A percentile compares a stretch with the other conserved stretches of the same genome.
Evolutionary conservation across 345 rosid genomes (phyloP).

Genomic region (Acer yangbiense): DNA sequence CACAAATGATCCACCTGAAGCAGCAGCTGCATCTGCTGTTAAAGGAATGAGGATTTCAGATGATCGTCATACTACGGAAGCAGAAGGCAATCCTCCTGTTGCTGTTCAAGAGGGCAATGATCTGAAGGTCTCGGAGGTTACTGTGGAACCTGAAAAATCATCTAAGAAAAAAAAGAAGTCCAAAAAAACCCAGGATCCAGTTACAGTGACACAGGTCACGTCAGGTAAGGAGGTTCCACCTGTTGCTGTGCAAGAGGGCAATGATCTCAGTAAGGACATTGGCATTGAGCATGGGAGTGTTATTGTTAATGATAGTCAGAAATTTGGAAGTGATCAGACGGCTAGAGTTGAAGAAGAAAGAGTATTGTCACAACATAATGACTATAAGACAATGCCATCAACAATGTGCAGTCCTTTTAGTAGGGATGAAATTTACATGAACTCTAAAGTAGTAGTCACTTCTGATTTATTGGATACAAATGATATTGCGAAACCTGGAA

Average conservation of each 20-base stretch:
- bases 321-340: constrained; percentile 13
- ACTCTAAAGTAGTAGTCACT: constrained; percentile 1
- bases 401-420: neutral
- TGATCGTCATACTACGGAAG: constrained; percentile 13
- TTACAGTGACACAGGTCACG: neutral
- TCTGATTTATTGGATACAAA: constrained; percentile 7
- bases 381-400: constrained; percentile 2
- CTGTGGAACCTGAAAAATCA: constrained; percentile 30
- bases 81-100: constrained; percentile 4
- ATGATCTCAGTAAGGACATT: neutral
- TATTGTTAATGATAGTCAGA: neutral
- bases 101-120: constrained; percentile 9
- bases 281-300: constrained; percentile 8
- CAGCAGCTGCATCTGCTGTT: constrained; percentile 6
- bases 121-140: constrained; percentile 1
- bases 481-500: constrained; percentile 22
- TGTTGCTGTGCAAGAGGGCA: neutral
- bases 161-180: constrained; percentile 51
- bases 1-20: constrained; percentile 14
- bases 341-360: constrained; percentile 17
- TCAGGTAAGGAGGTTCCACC: constrained; percentile 23
- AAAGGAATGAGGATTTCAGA: constrained; percentile 1
- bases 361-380: constrained; percentile 10
- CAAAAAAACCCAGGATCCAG: constrained; percentile 34
- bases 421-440: constrained; percentile 10